Evolutionary conservation across 1,139 yeast species (phyloP), one percentile per base, ranked within the genome.

Genomic region (Pichia sp.): DNA sequence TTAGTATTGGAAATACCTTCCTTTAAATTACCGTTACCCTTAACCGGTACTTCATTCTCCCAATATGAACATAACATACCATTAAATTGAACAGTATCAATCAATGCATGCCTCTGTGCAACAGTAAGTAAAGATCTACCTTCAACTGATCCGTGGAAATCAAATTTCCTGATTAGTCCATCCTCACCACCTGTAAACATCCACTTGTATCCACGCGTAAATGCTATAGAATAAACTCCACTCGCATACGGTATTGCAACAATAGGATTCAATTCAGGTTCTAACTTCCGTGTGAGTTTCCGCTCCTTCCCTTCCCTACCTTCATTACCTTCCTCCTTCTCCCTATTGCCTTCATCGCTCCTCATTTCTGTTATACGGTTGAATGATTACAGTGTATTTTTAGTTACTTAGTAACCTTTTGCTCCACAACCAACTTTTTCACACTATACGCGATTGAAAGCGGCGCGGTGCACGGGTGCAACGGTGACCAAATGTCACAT

Each of bases 131-230:
- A 93, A 5, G 84, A 68, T 54, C 84, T 84, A n/a, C 97, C 97
- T 53, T 84, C 89, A 22, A 91, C 74, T 1, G 96, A 83, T 30
- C 81, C 82, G 35, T 80, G 72, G 50, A 91, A 83, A 60, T 93
- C 96, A 62, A 82, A 91, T 56, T 84, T 85, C 39, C 98, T 68
- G 33, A 91, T 84, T 54, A 79, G 85, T 11, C 99, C 99, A 60
- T 91, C 99, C 51, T 85, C 93, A 5, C 98, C 98, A 18, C 99
- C 99, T 1, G 96, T 82, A 54, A 89, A 79, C 41, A 91, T 69
- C 83, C 89, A 89, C 56, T 81, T 81, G 36, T 91, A 81, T 8
- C 95, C 95, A 55, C 76, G 77, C 1, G 95, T 76, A 41, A 88
- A 68, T 7, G 93, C 83, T 39, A 91, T 56, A 7, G 93, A 72